These are phyloP conservation scores for Lentinula sp. DNA, from an alignment of 768 basidiomycete species.

Conservation along the genomic window DNA sequence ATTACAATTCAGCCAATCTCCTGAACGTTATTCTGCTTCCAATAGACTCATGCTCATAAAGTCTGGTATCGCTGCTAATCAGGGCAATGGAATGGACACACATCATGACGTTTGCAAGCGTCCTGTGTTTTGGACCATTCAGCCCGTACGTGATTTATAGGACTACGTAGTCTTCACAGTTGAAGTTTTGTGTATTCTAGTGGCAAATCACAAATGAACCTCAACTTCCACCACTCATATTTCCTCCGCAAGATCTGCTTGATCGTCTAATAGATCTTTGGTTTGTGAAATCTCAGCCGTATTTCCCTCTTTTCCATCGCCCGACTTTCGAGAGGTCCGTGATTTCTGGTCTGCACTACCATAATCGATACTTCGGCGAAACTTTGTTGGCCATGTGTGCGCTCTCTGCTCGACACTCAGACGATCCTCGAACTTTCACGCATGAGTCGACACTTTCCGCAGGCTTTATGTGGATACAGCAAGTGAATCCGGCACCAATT, in stretches of 20 bases:
- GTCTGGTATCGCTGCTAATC: background rate
- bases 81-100: too few species aligned
- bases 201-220: background rate
- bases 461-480: slow-evolving; percentile 35
- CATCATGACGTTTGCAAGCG: background rate
- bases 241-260: slow-evolving; percentile 47
- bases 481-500: slow-evolving; percentile 29
- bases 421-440: slow-evolving; percentile 23
- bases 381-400: slow-evolving; percentile 46
- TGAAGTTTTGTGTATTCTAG: background rate
- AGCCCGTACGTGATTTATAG: background rate
- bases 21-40: background rate
- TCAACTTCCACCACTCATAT: slow-evolving; percentile 13
- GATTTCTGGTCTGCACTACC: slow-evolving; percentile 25
- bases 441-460: slow-evolving; percentile 29
- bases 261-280: slow-evolving; percentile 40
- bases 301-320: slow-evolving; percentile 45
- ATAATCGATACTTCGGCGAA: slow-evolving; percentile 31
- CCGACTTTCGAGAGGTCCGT: slow-evolving; percentile 35
- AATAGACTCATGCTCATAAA: background rate
- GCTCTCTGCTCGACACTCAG: slow-evolving; percentile 32
- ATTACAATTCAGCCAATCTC: background rate
- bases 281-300: slow-evolving; percentile 38
- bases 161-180: background rate
- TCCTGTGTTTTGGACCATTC: background rate